Percentiles rank a stretch among this genome's conserved stretches.
These are phyloP conservation scores for Chaetomiaceae sp. DNA, from an alignment of 2,329 filamentous ascomycete species.

Conservation along the genomic window DNA sequence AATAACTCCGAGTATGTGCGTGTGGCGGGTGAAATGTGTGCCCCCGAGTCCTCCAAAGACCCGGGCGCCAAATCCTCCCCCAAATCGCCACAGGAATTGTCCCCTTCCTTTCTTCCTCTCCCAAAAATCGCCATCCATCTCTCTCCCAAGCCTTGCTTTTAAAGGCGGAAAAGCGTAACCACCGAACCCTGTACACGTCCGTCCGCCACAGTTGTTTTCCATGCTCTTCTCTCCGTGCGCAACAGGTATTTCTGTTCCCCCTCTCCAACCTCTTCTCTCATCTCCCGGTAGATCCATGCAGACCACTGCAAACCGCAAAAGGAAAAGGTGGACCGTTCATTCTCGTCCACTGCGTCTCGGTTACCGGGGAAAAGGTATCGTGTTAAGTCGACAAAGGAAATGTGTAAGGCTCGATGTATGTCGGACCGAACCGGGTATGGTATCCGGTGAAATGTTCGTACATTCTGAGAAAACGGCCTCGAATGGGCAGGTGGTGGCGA, in stretches of 20 bases:
- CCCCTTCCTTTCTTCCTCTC: conserved; percentile 4
- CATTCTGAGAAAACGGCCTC: conserved; percentile 12
- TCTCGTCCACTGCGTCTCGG: conserved; percentile 12
- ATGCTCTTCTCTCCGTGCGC: neutral
- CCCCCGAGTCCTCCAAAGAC: neutral
- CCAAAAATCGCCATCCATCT: conserved; percentile 11
- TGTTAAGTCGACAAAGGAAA: conserved; percentile 16
- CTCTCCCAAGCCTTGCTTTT: neutral
- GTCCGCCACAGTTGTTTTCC: conserved; percentile 2
- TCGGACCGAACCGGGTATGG: conserved; percentile 18
- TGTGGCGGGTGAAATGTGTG: neutral
- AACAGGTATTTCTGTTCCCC: neutral
- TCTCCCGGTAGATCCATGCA: conserved; percentile 13
- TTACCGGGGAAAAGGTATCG: conserved; percentile 6
- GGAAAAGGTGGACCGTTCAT: conserved; percentile 2
- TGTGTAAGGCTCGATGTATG: conserved; percentile 17
- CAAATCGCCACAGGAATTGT: neutral
- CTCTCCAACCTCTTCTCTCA: neutral
- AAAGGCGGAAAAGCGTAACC: conserved; percentile 6
- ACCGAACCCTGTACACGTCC: conserved; percentile 4
- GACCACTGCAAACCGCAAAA: conserved; percentile 16
- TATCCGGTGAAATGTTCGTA: conserved; percentile 14
- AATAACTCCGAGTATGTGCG: neutral
- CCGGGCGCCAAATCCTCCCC: neutral
- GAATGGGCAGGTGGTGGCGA: conserved; percentile 16